Evolutionary conservation across 1,284 basidiomycete species (phyloP).

Genomic region (Marasmius fiardii): DNA sequence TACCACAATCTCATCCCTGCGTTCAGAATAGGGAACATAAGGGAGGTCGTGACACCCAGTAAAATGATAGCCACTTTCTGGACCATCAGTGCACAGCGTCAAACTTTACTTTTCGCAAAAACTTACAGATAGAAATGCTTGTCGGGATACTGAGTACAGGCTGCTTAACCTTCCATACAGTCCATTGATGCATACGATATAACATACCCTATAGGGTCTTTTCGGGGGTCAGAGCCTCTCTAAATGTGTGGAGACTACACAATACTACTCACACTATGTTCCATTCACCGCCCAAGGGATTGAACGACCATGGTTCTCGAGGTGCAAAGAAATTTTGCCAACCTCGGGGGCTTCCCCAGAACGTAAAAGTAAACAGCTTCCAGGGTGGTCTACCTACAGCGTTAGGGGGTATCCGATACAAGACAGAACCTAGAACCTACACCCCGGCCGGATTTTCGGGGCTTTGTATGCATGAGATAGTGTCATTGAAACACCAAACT

Average conservation of each 20-base stretch:
- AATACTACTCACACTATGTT: conserved; percentile 6
- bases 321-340: too few species aligned
- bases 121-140: conserved; percentile 7
- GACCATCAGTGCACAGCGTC: background rate
- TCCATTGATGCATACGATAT: background rate
- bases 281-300: too few species aligned
- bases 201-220: conserved; percentile 7
- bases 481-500: conserved; percentile 9
- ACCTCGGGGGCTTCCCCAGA: conserved; percentile 4
- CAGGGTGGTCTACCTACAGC: conserved; percentile 3
- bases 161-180: background rate
- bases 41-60: conserved; percentile 7
- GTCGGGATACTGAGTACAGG: conserved; percentile 3
- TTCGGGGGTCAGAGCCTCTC: too few species aligned
- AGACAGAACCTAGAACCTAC: background rate
- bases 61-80: conserved; percentile 6
- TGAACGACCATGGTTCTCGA: too few species aligned
- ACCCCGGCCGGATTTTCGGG: conserved; percentile 6
- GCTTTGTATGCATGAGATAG: conserved; percentile 5
- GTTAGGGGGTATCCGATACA: background rate
- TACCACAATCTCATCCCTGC: conserved; percentile 6
- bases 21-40: conserved; percentile 1
- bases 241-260: background rate
- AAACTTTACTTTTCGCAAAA: too few species aligned
- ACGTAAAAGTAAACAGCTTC: too few species aligned